Base-by-base conservation (phyloP, 176 grass and related monocot genomes). In the Zea luxurians region DNA sequence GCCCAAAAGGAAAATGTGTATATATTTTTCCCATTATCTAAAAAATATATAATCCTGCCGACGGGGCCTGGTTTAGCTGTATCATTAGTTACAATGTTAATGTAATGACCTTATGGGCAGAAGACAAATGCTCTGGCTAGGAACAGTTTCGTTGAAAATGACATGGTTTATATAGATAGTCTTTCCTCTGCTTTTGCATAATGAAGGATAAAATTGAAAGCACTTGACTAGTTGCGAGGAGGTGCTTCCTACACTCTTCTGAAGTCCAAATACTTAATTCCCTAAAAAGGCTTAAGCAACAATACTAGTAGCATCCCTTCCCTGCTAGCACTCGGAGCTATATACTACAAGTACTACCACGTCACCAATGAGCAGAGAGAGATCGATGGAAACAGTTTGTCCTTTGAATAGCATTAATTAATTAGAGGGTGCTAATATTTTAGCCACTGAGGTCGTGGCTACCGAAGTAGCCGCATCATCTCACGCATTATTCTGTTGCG, bases 381-480 rank as follows among this genome's bases (percentile, higher is more conserved):
- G 13, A 76, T 17, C 36, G 61, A 43, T 0, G 20, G 0, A 70
- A 55, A 54, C 46, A 57, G 61, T 81, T 17, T 70, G 11, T 17
- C 35, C 21, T 81, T 76, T 81, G 37, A 52, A 20, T 61, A 59
- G 36, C 8, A 27, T 27, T 27, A 27, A 27, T 27, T 27, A 27
- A 44, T 44, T 37, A 7, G 3, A 61, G 17, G 63, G 17, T 15
- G 36, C 68, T 4, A 69, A 79, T 83, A 79, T 79, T 79, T 74
- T 75, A 79, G 45, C 13, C 37, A 70, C 70, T 75, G 54, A 74
- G 81, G 21, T 46, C 74, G 75, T 75, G 80, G 69, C 54, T 75
- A 58, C 68, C 74, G 75, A 62, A 79, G 44, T 34, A 61, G 75
- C 76, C 86, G 52, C 86, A 69, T 83, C 80, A 69, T 58, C 53